Base-by-base conservation (phyloP, 371 early-diverging fungal genomes). In the Syncephalastrum monosporum region DNA sequence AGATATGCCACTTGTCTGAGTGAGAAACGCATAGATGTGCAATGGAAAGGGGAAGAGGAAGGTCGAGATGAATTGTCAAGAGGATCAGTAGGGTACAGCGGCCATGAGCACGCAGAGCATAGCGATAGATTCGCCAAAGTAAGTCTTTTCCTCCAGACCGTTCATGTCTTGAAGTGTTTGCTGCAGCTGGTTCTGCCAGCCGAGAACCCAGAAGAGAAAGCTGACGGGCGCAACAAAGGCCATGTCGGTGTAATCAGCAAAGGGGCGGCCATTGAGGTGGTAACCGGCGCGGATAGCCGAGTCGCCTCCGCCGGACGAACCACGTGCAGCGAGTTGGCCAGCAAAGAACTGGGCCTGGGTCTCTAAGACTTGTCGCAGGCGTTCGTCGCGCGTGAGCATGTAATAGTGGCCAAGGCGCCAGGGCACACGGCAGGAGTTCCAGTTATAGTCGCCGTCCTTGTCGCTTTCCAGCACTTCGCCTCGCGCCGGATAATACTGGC, bases 91-190 rank as follows among this genome's bases (percentile, higher is more conserved):
- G 42, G 74, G 75, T 4, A 79, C 77, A 53, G 66, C 56, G 13
- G 84, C 81, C 61, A 80, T 71, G 33, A 85, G 54, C 17, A 85
- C 61, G 62, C 82, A 75, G 12, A 85, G 60, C 68, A 85, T 61
- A 25, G 82, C 83, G 42, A 85, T 85, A 13, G 77, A 72, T 64
- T 85, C 86, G 10, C 86, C 86, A 68, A 83, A 85, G 43, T 85
- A 85, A 14, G 79, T 82, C n/a, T 67, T 71, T 2, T 61, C 59
- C 21, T 74, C 77, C 61, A 81, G 69, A 1, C 70, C 61, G 21
- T 78, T 78, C 85, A 85, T 82, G 45, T 81, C 69, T 8, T 62
- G 53, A 45, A 72, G 63, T 24, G 81, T 57, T 19, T 74, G 69
- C 0, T 47, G 58, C 17, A 75, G 59, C 16, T 80, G 72, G 19